Base-by-base conservation (phyloP, 371 early-diverging fungal species). In the Mortierella sp. region DNA sequence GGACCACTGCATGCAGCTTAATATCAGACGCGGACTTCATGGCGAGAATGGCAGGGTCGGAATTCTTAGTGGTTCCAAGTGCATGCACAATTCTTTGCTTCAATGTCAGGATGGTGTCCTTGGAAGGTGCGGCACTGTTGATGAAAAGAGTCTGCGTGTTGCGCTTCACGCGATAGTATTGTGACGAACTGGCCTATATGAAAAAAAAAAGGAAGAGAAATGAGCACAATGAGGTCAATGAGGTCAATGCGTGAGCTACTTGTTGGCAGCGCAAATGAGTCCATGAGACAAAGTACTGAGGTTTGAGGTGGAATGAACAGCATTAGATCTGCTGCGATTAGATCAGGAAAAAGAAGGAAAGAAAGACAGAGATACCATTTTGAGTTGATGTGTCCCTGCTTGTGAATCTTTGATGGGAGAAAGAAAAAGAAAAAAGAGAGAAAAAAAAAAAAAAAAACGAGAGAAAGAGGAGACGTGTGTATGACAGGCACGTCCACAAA, bases 161-260 rank as follows among this genome's bases (percentile, higher is more conserved):
- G 44, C 79, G 79, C 60, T 79, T 79, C 57, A 79, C 73, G 25
- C 79, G 66, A 51, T 72, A 79, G 52, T 69, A 72, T 29, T 72
- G 79, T 7, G 72, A 60, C 19, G 56, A 68, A 1, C 56, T 37
- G 2, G 66, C 53, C 66, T 65, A 65, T 43, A 23, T 4, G 19
- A 37, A 37, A 50, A 21, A 50, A 16, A 53, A 53, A 4, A 53
- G 53, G 9, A 23, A 9, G 5, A 37, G n/a, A n/a, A n/a, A n/a
- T n/a, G n/a, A n/a, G n/a, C n/a, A n/a, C n/a, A n/a, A n/a, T n/a
- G n/a, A n/a, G n/a, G n/a, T n/a, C n/a, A n/a, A n/a, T n/a, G n/a
- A n/a, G n/a, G n/a, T n/a, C n/a, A n/a, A n/a, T n/a, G n/a, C n/a
- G n/a, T n/a, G n/a, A n/a, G n/a, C n/a, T n/a, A n/a, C n/a, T n/a